Base-by-base conservation (phyloP, 1,284 basidiomycete genomes). In the Ceratobasidium sp. region DNA sequence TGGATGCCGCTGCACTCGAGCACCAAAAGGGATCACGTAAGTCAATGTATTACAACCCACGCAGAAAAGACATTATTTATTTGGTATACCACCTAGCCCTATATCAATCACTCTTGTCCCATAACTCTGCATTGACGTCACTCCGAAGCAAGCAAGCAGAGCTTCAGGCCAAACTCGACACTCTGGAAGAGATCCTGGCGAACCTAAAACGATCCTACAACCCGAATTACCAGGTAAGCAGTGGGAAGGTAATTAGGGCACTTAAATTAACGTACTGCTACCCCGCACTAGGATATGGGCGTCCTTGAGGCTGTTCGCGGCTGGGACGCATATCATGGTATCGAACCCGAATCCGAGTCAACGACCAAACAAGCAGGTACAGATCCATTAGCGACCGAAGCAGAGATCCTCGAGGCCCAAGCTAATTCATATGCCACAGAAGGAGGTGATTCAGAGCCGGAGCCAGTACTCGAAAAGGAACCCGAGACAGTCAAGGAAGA, bases 261-360 rank as follows among this genome's bases (percentile, higher is more conserved):
- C 52, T 11, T 19, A 14, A 25, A 29, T 27, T 46, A 19, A 13
- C 19, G 23, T 14, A 44, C 19, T 39, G 8, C 16, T 44, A 44
- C 23, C 16, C 14, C 7, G 8, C 9, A 64, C 13, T 44, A 66
- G 62, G 96, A 99, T 76, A 98, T 99, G 96, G 95, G 93, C 8
- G 96, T 98, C 69, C 87, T 98, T 47, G 95, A 95, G 73, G 95
- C 96, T 16, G 95, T 98, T 6, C 88, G 94, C 52, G 95, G 94
- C 11, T 98, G 93, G 87, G 91, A 93, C 75, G 86, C 88, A 68
- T 85, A 88, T n/a, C 84, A 87, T 70, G 87, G 87, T 58, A 82
- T 84, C 3, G 77, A 77, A 46, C 29, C 62, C 3, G 62, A 64
- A 29, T 44, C 59, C 16, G 59, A 66, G 16, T 36, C 62, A 21